Evolutionary conservation across 192 early-diverging fungal species (phyloP), one percentile per base, ranked within the genome.

Genomic region (Coemansia sp.): DNA sequence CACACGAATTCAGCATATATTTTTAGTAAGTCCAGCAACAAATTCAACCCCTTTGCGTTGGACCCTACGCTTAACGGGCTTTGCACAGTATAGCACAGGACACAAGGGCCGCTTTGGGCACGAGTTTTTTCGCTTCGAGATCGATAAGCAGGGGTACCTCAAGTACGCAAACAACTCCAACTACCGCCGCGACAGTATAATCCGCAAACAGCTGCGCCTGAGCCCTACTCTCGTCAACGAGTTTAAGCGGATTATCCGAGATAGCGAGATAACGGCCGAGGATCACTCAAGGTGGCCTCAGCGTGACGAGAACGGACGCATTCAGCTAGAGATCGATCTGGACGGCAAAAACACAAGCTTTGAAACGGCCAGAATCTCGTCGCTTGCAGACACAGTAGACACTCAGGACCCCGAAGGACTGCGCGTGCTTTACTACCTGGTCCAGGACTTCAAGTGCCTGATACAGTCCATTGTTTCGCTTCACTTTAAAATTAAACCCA

Each of bases 41-140:
- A n/a, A 11, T 4, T 7, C 45, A 5, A 14, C 18, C 43, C 11
- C 21, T 11, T 12, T 45, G 17, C 20, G 6, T 11, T 4, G 16
- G 20, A 6, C 11, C 23, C 18, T 21, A 41, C 5, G 12, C 42
- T 17, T 7, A 17, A 8, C 28, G 17, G 15, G 34, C 47, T 62
- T n/a, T 31, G 14, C 18, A 7, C 40, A 90, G 88, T 16, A 34
- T 51, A 51, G 49, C 58, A 85, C 90, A 14, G 95, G 96, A 6
- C 93, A 97, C 65, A 84, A 84, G 55, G 96, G 96, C 30, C 84
- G 92, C 56, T 96, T 93, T 79, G 96, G 96, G 26, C 94, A 99
- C 80, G 96, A 99, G 85, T 99, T 97, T 72, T 84, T 99, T 32
- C 93, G 96, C 68, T 99, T 97, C 65, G 96, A 99, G 76, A 87